phyloP scores from a whole-genome alignment of 352 stramenopile species.

The Phytopythium kandeliae region DNA sequence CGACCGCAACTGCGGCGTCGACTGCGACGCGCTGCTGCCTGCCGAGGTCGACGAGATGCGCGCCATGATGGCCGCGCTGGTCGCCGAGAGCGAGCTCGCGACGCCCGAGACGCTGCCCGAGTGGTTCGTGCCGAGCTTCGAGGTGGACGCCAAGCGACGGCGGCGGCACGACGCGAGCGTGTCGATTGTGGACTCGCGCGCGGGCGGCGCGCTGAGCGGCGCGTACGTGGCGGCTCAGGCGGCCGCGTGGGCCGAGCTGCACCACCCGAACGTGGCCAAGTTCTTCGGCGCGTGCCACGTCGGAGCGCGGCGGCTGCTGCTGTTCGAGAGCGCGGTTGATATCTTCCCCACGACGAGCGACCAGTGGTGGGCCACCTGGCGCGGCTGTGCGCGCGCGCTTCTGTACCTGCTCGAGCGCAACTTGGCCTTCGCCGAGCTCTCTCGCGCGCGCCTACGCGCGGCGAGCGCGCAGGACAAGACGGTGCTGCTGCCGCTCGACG shows the following conservation, averaged over 20 bases:
- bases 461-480: not conserved
- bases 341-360: not conserved
- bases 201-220: conserved; percentile 2
- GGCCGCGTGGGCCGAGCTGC: conserved; percentile 15
- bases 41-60: not conserved
- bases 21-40: not conserved
- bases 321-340: conserved; percentile 2
- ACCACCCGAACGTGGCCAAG: conserved; percentile 27
- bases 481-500: not conserved
- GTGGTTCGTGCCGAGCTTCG: conserved; percentile 22
- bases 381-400: not conserved
- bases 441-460: not conserved
- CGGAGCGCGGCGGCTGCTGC: conserved; percentile 2
- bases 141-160: conserved; percentile 3
- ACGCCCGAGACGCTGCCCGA: conserved; percentile 5
- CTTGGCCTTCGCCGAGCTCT: not conserved
- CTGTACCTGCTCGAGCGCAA: not conserved
- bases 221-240: conserved; percentile 14
- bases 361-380: not conserved
- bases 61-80: not conserved
- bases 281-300: conserved; percentile 30
- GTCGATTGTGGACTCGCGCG: conserved; percentile 6
- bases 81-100: not conserved
- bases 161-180: conserved; percentile 12
- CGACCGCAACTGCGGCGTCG: too few species aligned